phyloP scores from a whole-genome alignment of 371 early-diverging fungal species.

The Actinomucor elegans region DNA sequence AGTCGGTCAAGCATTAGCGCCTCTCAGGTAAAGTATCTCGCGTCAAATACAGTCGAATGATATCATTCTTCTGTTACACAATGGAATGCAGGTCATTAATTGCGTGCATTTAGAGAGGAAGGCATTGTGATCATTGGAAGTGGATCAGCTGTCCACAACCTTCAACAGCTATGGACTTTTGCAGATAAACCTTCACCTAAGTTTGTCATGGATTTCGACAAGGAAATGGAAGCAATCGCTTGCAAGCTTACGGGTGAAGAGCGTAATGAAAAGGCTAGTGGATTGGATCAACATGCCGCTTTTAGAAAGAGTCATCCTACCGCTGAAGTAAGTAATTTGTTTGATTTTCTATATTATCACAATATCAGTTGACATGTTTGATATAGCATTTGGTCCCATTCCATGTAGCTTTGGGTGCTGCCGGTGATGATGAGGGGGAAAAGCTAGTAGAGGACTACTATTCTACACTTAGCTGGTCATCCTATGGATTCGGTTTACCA shows the following conservation, averaged over 20 bases:
- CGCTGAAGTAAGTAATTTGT: constrained; percentile 24
- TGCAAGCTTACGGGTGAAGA: constrained; percentile 13
- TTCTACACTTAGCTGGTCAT: constrained; percentile 28
- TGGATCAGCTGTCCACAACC: constrained; percentile 64
- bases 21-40: constrained; percentile 41
- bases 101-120: constrained; percentile 34
- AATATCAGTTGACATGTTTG: no score
- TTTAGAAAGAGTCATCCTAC: constrained; percentile 40
- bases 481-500: constrained; percentile 30
- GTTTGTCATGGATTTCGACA: constrained; percentile 30
- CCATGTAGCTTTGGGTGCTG: constrained; percentile 36
- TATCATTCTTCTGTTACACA: neutral
- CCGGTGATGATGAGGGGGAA: constrained; percentile 25
- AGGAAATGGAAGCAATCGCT: constrained; percentile 22
- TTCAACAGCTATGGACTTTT: constrained; percentile 39
- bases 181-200: constrained; percentile 23
- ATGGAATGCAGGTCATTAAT: neutral
- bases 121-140: constrained; percentile 60
- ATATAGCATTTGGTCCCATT: constrained; percentile 33
- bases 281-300: constrained; percentile 20
- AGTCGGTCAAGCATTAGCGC: constrained; percentile 31
- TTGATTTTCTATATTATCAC: no score
- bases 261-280: constrained; percentile 19
- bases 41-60: no score
- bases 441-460: constrained; percentile 24